Conservation (phyloP, 2,329 filamentous ascomycete genomes). For the Pseudocercospora musae region DNA sequence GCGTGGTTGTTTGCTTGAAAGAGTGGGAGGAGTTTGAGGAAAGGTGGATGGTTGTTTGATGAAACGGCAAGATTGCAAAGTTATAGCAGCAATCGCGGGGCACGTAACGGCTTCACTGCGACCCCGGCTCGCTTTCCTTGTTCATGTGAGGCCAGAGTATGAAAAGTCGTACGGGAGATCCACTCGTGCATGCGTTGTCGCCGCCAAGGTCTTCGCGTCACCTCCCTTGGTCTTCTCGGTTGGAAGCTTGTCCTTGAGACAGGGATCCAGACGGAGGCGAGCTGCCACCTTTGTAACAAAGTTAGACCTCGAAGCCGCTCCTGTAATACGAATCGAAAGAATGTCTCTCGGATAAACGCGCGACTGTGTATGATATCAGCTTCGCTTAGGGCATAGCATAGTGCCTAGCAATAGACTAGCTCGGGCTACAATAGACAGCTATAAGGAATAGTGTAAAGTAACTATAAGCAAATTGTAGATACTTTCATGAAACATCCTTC, state of each 20-base stretch:
- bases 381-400: neutral
- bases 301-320: neutral
- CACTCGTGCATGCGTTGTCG: constrained; percentile 9
- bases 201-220: constrained; percentile 17
- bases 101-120: constrained; percentile 1
- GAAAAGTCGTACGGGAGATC: neutral
- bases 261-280: constrained; percentile 17
- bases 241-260: constrained; percentile 50
- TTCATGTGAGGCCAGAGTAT: constrained; percentile 8
- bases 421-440: constrained; percentile 1
- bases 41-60: neutral
- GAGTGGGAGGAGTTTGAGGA: neutral
- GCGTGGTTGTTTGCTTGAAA: neutral
- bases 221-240: constrained; percentile 40
- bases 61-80: neutral
- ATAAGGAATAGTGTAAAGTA: neutral
- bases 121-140: neutral
- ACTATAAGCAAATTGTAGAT: neutral
- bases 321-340: neutral
- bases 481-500: constrained; percentile 16
- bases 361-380: neutral
- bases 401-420: neutral
- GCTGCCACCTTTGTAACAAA: constrained; percentile 6
- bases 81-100: constrained; percentile 9
- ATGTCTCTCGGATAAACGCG: neutral